A percentile compares a stretch with the other conserved stretches of the same genome.
These are phyloP conservation scores for Staphylotrichum tortipilum DNA, from an alignment of 495 filamentous ascomycete genomes.

Conservation along the genomic window DNA sequence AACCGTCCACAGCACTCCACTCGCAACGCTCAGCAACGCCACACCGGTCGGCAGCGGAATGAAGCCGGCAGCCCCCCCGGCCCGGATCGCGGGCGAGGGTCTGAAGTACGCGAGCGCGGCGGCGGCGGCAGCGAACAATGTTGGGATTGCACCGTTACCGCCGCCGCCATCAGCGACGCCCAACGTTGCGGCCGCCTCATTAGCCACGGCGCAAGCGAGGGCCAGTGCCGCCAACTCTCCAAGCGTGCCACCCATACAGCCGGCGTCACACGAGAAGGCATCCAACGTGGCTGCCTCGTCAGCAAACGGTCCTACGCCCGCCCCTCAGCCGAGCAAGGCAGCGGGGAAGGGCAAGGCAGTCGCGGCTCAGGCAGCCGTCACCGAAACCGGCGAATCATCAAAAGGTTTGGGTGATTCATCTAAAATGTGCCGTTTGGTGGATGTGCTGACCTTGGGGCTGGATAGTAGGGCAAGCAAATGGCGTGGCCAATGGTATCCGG, in stretches of 20 bases:
- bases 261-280: slow-evolving; percentile 30
- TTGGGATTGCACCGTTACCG: slow-evolving; percentile 87
- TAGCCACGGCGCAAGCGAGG: slow-evolving; percentile 35
- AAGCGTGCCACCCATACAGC: slow-evolving; percentile 31
- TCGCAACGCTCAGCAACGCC: slow-evolving; percentile 55
- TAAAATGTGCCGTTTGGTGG: not conserved
- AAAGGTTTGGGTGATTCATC: slow-evolving; percentile 9
- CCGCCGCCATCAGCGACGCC: slow-evolving; percentile 59
- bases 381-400: slow-evolving; percentile 8
- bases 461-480: slow-evolving; percentile 44
- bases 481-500: slow-evolving; percentile 42
- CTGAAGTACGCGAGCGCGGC: slow-evolving; percentile 96
- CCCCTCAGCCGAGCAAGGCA: slow-evolving; percentile 12
- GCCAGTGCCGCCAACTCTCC: slow-evolving; percentile 41
- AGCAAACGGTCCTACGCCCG: slow-evolving; percentile 16
- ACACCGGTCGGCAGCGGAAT: slow-evolving; percentile 45
- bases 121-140: slow-evolving; percentile 87
- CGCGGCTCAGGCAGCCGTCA: slow-evolving; percentile 16
- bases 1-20: slow-evolving; percentile 60
- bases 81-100: slow-evolving; percentile 75
- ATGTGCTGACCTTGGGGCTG: slow-evolving; percentile 16
- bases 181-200: slow-evolving; percentile 35
- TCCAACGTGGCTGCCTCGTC: slow-evolving; percentile 14
- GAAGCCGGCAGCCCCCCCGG: slow-evolving; percentile 88
- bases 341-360: slow-evolving; percentile 35